Evolutionary conservation across 192 early-diverging fungal species (phyloP).

Genomic region (Backusella sp.): DNA sequence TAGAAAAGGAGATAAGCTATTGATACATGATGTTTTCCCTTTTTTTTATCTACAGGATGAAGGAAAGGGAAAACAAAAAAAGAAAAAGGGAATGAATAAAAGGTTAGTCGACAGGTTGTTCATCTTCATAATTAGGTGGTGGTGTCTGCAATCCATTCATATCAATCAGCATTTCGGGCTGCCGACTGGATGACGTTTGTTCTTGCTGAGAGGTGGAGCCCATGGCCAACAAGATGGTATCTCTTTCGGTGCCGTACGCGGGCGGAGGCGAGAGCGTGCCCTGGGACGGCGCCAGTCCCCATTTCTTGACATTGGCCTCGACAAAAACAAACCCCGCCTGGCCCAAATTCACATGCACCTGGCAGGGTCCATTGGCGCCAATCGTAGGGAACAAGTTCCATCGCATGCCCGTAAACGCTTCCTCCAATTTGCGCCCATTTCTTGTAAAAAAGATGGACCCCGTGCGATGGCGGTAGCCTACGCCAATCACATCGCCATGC

Average conservation of each 20-base stretch:
- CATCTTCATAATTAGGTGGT: neutral
- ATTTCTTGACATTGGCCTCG: slow-evolving; percentile 83
- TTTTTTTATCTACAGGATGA: neutral
- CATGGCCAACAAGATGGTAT: slow-evolving; percentile 60
- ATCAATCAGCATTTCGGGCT: neutral
- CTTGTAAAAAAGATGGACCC: slow-evolving; percentile 52
- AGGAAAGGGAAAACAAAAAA: neutral
- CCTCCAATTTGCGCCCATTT: slow-evolving; percentile 44
- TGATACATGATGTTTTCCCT: neutral
- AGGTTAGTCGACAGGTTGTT: neutral
- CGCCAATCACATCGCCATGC: slow-evolving; percentile 50
- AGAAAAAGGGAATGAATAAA: neutral
- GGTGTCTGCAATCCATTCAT: neutral
- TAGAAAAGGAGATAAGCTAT: neutral
- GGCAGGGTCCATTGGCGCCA: slow-evolving; percentile 44
- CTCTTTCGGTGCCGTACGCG: slow-evolving; percentile 71
- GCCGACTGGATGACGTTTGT: neutral
- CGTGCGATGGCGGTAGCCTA: slow-evolving; percentile 50
- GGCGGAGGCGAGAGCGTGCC: slow-evolving; percentile 71
- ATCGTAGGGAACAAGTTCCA: slow-evolving; percentile 44
- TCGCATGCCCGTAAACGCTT: slow-evolving; percentile 34
- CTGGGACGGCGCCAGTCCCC: slow-evolving; percentile 76
- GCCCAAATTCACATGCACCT: slow-evolving; percentile 45
- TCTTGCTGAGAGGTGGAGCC: neutral
- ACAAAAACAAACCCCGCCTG: slow-evolving; percentile 71